Conservation (phyloP, 805 yeast genomes). For the Spathaspora hagerdaliae region DNA sequence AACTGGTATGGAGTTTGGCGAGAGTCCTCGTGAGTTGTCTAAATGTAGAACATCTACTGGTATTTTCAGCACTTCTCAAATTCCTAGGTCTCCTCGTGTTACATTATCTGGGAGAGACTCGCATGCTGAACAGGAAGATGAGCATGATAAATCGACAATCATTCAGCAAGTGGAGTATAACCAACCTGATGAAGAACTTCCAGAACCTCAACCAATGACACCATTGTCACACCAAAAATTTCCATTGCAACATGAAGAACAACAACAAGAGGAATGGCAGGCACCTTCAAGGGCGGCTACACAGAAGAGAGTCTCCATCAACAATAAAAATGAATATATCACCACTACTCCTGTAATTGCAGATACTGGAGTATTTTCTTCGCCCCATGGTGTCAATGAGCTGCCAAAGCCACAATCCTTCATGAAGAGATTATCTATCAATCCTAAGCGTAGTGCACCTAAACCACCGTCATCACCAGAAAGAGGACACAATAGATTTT, state of each 20-base stretch:
- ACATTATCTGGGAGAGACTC: background rate
- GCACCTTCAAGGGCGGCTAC: background rate
- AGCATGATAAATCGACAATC: too few relatives aligned
- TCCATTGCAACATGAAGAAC: background rate
- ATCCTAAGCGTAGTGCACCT: slow-evolving; percentile 39
- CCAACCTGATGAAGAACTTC: background rate
- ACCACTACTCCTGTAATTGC: background rate
- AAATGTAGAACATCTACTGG: slow-evolving; percentile 25
- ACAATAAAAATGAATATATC: background rate
- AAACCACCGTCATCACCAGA: slow-evolving; percentile 21
- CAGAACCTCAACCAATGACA: background rate
- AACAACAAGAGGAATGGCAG: background rate
- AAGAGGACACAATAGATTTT: slow-evolving; percentile 25
- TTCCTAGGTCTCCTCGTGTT: slow-evolving; percentile 4
- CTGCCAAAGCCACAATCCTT: slow-evolving; percentile 10
- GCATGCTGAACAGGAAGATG: background rate
- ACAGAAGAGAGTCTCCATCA: background rate
- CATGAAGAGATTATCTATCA: slow-evolving; percentile 27
- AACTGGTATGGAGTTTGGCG: slow-evolving; percentile 1
- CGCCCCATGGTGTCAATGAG: slow-evolving; percentile 2
- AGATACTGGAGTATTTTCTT: background rate
- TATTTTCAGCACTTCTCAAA: slow-evolving; percentile 24
- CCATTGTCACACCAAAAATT: background rate
- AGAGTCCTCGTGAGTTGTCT: slow-evolving; percentile 4
- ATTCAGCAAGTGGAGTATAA: background rate